Evolutionary conservation across 2,329 filamentous ascomycete genomes (phyloP).

Genomic region (Diaporthe humulicola): DNA sequence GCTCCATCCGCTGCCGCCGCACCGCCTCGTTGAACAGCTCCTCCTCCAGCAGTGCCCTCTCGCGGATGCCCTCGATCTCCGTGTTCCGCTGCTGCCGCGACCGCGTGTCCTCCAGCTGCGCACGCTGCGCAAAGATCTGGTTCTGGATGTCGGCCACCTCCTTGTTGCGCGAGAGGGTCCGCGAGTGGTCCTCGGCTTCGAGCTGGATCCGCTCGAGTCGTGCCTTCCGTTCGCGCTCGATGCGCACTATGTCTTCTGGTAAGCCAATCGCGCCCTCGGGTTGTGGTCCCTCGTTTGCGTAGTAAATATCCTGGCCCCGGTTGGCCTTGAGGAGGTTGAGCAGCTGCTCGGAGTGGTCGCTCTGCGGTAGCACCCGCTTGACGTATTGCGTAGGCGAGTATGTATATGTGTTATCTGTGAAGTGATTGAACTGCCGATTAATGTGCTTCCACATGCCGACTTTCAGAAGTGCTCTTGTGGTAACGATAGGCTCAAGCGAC

Average conservation of each 20-base stretch:
- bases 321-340: slow-evolving; percentile 64
- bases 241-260: slow-evolving; percentile 61
- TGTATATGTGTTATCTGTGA: slow-evolving; percentile 63
- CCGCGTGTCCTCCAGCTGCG: slow-evolving; percentile 65
- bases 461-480: slow-evolving; percentile 71
- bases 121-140: slow-evolving; percentile 62
- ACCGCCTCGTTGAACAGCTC: slow-evolving; percentile 54
- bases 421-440: slow-evolving; percentile 71
- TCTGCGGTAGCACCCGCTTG: slow-evolving; percentile 57
- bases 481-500: slow-evolving; percentile 65
- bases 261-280: slow-evolving; percentile 66
- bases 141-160: slow-evolving; percentile 66
- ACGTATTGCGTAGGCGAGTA: slow-evolving; percentile 78
- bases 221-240: slow-evolving; percentile 64
- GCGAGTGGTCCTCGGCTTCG: slow-evolving; percentile 63
- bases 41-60: slow-evolving; percentile 63
- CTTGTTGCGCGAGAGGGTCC: slow-evolving; percentile 61
- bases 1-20: slow-evolving; percentile 52
- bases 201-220: slow-evolving; percentile 59
- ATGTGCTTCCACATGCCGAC: slow-evolving; percentile 75
- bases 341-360: slow-evolving; percentile 55
- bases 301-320: slow-evolving; percentile 66
- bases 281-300: slow-evolving; percentile 66
- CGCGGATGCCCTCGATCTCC: slow-evolving; percentile 58
- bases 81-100: slow-evolving; percentile 60